Base-by-base conservation (phyloP, 768 basidiomycete species). In the Strobilomyces echinocephalus region DNA sequence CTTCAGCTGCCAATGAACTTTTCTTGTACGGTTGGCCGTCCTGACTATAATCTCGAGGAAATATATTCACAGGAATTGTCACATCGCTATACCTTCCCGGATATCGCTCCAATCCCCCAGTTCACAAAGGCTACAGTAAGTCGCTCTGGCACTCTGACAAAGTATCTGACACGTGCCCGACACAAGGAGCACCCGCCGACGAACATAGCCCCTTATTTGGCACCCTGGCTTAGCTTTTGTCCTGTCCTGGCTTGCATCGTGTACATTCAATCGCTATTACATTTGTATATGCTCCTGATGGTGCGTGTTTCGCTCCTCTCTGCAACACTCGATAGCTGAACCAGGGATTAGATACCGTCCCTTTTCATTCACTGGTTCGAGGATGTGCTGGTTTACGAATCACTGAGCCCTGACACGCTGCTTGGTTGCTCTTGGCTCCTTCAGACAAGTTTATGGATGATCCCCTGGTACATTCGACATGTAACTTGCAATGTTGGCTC, bases 211-310 rank as follows among this genome's bases (percentile, higher is more conserved):
- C 20, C 42, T 8, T 51, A 62, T 8, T 41, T 38, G 8, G 21
- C 53, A 8, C 59, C 49, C 24, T 54, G 59, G 52, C 43, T 62
- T 26, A 63, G 63, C 49, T 64, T 63, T 40, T 64, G 62, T 45
- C 62, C 62, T 10, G 40, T 61, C 43, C 8, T 61, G 39, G 47
- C 36, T 15, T 46, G 51, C 16, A 7, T 64, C 41, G 8, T 30
- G 16, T 63, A 64, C 38, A 21, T 54, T 31, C 53, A 50, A 12
- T 63, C 63, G 1, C 11, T 63, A 6, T 11, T 64, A 10, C 49
- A 63, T 49, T 18, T 58, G n/a, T 64, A 63, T 30, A 64, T 64
- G 52, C 12, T 63, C 28, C 49, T 64, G 54, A 64, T 64, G 62
- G 62, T 63, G 44, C 18, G 63, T 26, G 14, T 18, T 3, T 35